Base-by-base conservation (phyloP, 306 rosid genomes). In the Pyrus communis region DNA sequence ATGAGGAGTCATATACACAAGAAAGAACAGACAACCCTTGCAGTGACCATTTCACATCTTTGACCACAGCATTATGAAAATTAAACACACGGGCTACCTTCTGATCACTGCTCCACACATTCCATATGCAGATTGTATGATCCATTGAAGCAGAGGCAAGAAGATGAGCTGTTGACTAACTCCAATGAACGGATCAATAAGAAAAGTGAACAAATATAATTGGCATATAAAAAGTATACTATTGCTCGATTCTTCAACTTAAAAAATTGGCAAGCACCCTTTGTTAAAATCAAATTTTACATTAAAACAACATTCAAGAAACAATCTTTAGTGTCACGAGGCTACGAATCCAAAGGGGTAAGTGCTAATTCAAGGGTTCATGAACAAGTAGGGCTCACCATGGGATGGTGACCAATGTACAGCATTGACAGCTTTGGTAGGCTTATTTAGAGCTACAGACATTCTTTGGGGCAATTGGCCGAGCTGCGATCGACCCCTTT, bases 81-180 rank as follows among this genome's bases (percentile, higher is more conserved):
- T 58, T 88, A 30, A 89, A 67, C 35, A 76, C 81, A 49, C 86
- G 71, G 18, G 91, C 90, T 70, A 91, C 84, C 89, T 91, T 92
- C 87, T 86, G 82, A 82, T 89, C 85, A 73, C 85, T 84, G 85
- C 84, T 95, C 99, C 98, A 95, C 17, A 89, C 89, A 79, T 90
- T 91, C 97, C 97, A 91, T 76, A 96, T 73, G 88, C 86, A 91
- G 80, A 91, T 69, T 69, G 57, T 70, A 57, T 88, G 87, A 83
- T 96, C 99, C 99, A 96, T 91, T 69, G 90, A 93, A 83, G 93
- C 97, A 83, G 99, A 92, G 73, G 99, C 98, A 73, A 92, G 99
- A 78, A 96, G 96, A 86, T 91, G 97, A 89, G 88, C 99, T 92
- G 97, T 82, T 80, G 81, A 85, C 89, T 82, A 89, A 84, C 86